A percentile compares a stretch with the other conserved stretches of the same genome.
Evolutionary conservation across 108 stramenopile species (phyloP).

Genomic region (Cyclostephanos invisitatus): DNA sequence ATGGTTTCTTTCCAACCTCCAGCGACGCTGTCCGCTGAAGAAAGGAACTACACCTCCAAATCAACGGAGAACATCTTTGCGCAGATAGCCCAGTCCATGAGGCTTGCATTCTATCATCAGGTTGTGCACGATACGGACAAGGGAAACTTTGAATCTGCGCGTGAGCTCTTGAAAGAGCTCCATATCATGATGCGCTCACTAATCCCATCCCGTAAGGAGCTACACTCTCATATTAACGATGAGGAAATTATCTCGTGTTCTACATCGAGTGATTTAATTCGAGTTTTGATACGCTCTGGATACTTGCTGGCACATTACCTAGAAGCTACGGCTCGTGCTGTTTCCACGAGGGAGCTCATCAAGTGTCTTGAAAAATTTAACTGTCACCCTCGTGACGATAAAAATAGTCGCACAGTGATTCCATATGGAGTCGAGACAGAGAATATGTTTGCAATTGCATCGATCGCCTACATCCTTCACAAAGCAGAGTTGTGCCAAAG

Average conservation of each 20-base stretch:
- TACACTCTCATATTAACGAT: slow-evolving; percentile 56
- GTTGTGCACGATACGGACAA: slow-evolving; percentile 22
- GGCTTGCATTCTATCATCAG: slow-evolving; percentile 46
- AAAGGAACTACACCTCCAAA: not conserved
- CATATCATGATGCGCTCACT: slow-evolving; percentile 49
- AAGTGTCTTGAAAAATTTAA: slow-evolving; percentile 17
- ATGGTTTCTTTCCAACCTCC: slow-evolving; percentile 17
- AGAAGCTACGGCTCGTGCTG: slow-evolving; percentile 56
- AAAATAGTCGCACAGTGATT: slow-evolving; percentile 1
- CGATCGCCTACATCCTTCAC: slow-evolving; percentile 46
- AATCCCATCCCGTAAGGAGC: slow-evolving; percentile 62
- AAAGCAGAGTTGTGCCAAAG: slow-evolving; percentile 58
- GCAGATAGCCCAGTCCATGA: slow-evolving; percentile 39
- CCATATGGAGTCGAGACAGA: slow-evolving; percentile 27
- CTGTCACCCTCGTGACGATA: not conserved
- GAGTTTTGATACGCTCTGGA: slow-evolving; percentile 38
- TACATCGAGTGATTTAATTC: slow-evolving; percentile 23
- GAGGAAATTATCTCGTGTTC: slow-evolving; percentile 10
- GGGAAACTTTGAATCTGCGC: slow-evolving; percentile 32
- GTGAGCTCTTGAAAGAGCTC: slow-evolving; percentile 43
- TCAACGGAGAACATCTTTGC: slow-evolving; percentile 8
- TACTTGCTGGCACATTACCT: slow-evolving; percentile 42
- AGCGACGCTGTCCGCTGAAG: slow-evolving; percentile 5
- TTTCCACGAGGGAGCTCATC: slow-evolving; percentile 48
- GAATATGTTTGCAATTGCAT: slow-evolving; percentile 46